Percentiles rank a stretch among this genome's conserved stretches.
Evolutionary conservation across 2,329 filamentous ascomycete genomes (phyloP).

Genomic region (Chaetomium olivaceum): DNA sequence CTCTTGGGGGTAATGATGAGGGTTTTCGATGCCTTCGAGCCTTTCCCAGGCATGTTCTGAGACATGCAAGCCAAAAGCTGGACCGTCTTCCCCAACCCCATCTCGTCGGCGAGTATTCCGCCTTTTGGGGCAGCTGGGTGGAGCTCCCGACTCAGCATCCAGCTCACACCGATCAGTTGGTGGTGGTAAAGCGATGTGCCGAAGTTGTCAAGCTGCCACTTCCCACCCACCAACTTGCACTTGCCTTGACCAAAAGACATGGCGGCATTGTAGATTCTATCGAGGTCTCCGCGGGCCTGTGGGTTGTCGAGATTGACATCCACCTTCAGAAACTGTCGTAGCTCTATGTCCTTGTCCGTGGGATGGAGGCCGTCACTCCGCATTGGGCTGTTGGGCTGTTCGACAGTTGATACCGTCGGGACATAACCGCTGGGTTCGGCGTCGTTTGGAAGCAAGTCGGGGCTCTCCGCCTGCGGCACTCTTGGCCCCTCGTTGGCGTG

Average conservation of each 20-base stretch:
- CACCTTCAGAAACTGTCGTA: background rate
- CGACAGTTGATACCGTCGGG: background rate
- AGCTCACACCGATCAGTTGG: constrained; percentile 26
- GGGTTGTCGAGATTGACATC: background rate
- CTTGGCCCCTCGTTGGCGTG: no score
- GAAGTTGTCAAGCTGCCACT: constrained; percentile 20
- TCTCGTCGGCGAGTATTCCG: constrained; percentile 59
- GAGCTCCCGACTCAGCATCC: constrained; percentile 29
- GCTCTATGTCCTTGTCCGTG: background rate
- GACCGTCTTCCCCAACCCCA: constrained; percentile 63
- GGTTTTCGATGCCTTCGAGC: constrained; percentile 39
- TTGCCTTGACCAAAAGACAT: constrained; percentile 13
- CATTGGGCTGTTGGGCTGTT: no score
- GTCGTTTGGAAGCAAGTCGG: background rate
- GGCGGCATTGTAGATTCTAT: background rate
- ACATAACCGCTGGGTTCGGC: no score
- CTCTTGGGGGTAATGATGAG: constrained; percentile 41
- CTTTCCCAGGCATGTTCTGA: constrained; percentile 44
- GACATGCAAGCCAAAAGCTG: constrained; percentile 56
- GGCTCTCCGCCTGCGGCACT: background rate
- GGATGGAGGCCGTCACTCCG: no score
- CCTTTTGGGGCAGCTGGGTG: constrained; percentile 31
- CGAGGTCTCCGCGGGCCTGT: background rate
- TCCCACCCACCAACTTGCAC: constrained; percentile 11
- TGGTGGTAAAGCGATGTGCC: constrained; percentile 22